Evolutionary conservation across 352 stramenopile genomes (phyloP).

Genomic region (Globisporangium camurandrum): DNA sequence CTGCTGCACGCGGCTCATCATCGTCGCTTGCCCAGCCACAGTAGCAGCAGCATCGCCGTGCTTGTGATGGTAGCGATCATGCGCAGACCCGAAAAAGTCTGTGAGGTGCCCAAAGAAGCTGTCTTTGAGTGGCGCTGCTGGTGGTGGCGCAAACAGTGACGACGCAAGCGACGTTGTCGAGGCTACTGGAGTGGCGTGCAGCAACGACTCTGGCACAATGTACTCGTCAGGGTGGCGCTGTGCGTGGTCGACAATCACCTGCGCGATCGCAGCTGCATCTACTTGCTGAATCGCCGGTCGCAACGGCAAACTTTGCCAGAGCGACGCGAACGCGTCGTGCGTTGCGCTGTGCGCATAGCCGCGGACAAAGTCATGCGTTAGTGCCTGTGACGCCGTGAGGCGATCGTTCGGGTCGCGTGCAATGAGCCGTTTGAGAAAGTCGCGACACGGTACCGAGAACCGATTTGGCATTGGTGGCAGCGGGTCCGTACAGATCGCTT

Average conservation of each 20-base stretch:
- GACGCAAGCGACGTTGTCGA: no score
- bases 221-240: constrained; percentile 11
- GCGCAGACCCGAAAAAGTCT: constrained; percentile 10
- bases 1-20: not conserved
- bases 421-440: constrained; percentile 91
- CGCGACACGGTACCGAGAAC: constrained; percentile 85
- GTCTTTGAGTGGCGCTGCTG: constrained; percentile 1
- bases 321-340: constrained; percentile 23
- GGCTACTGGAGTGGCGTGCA: no score
- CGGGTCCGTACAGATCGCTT: constrained; percentile 71
- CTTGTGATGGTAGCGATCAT: not conserved
- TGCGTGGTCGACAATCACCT: constrained; percentile 15
- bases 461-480: constrained; percentile 64
- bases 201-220: not conserved
- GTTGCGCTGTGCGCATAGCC: constrained; percentile 28
- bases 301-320: constrained; percentile 37
- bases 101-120: constrained; percentile 11
- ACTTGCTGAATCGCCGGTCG: constrained; percentile 6
- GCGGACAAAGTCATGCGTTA: constrained; percentile 86
- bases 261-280: constrained; percentile 6
- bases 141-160: not conserved
- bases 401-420: constrained; percentile 77
- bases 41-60: not conserved
- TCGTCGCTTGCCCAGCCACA: not conserved
- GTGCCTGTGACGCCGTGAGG: constrained; percentile 76